These are phyloP conservation scores for Emericellopsis cladophorae DNA, from an alignment of 2,329 filamentous ascomycete genomes.

Conservation along the genomic window DNA sequence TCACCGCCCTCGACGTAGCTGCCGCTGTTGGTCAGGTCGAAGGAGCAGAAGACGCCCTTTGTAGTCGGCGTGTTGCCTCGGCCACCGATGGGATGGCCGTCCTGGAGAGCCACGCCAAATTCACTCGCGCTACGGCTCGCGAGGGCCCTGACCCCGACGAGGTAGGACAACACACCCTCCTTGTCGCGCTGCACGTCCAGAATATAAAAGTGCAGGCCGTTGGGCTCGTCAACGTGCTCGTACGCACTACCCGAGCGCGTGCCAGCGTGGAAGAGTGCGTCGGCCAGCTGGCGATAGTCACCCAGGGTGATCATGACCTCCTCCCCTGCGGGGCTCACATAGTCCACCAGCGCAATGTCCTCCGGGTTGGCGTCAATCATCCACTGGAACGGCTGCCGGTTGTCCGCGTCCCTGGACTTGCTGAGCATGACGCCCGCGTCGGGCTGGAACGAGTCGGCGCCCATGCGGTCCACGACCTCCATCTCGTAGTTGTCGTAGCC, in stretches of 20 bases:
- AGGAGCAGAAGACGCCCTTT: constrained; percentile 28
- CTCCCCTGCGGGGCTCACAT: constrained; percentile 33
- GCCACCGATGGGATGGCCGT: constrained; percentile 16
- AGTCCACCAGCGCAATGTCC: constrained; percentile 36
- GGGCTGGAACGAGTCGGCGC: constrained; percentile 36
- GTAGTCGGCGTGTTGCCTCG: constrained; percentile 12
- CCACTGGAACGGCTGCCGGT: constrained; percentile 37
- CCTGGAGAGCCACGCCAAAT: constrained; percentile 21
- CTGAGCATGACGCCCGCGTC: constrained; percentile 39
- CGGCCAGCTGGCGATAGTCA: constrained; percentile 38
- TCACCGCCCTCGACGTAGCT: constrained; percentile 11
- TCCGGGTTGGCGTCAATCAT: constrained; percentile 40
- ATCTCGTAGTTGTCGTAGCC: constrained; percentile 37
- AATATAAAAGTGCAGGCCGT: constrained; percentile 36
- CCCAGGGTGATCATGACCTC: constrained; percentile 32
- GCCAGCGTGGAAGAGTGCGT: constrained; percentile 41
- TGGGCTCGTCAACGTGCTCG: constrained; percentile 32
- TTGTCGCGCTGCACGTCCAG: constrained; percentile 26
- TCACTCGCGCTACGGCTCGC: constrained; percentile 12
- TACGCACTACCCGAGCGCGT: constrained; percentile 35
- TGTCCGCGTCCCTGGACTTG: constrained; percentile 36
- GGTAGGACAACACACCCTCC: constrained; percentile 31
- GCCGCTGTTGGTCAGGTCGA: constrained; percentile 33
- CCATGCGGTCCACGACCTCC: constrained; percentile 41
- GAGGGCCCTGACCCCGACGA: constrained; percentile 30